These are phyloP conservation scores for Suillus plorans DNA, from an alignment of 768 basidiomycete genomes.

Conservation along the genomic window DNA sequence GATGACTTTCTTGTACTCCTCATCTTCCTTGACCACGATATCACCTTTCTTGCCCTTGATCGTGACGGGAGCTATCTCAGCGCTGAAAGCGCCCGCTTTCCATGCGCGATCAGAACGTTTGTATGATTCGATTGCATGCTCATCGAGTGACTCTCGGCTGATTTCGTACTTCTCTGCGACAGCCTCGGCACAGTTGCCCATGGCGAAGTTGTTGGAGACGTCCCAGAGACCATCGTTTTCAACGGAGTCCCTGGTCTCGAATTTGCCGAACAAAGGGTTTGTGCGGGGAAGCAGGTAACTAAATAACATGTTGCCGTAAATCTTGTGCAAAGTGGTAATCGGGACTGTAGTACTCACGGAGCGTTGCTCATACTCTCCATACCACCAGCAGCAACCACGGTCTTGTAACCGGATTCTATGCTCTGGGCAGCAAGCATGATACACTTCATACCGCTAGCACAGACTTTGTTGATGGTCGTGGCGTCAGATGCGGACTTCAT, in stretches of 20 bases:
- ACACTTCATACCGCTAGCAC: conserved; percentile 95
- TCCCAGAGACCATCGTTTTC: conserved; percentile 95
- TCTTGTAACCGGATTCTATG: conserved; percentile 83
- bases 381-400: conserved; percentile 89
- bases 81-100: conserved; percentile 79
- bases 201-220: conserved; percentile 95
- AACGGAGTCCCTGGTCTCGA: conserved; percentile 83
- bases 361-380: conserved; percentile 99
- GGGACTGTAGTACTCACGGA: conserved; percentile 62
- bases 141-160: conserved; percentile 84
- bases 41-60: conserved; percentile 96
- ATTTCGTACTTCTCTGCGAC: conserved; percentile 82
- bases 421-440: conserved; percentile 92
- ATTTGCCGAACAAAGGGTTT: conserved; percentile 86
- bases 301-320: background rate
- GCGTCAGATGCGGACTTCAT: conserved; percentile 85
- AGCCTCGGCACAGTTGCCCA: conserved; percentile 96
- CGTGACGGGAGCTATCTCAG: conserved; percentile 86
- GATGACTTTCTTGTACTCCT: conserved; percentile 96
- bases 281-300: conserved; percentile 83
- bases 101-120: conserved; percentile 92
- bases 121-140: conserved; percentile 94
- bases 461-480: conserved; percentile 99
- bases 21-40: conserved; percentile 87
- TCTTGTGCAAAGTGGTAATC: conserved; percentile 4